These are phyloP conservation scores for Conoideocrella luteorostrata DNA, from an alignment of 2,329 filamentous ascomycete genomes.

Conservation along the genomic window DNA sequence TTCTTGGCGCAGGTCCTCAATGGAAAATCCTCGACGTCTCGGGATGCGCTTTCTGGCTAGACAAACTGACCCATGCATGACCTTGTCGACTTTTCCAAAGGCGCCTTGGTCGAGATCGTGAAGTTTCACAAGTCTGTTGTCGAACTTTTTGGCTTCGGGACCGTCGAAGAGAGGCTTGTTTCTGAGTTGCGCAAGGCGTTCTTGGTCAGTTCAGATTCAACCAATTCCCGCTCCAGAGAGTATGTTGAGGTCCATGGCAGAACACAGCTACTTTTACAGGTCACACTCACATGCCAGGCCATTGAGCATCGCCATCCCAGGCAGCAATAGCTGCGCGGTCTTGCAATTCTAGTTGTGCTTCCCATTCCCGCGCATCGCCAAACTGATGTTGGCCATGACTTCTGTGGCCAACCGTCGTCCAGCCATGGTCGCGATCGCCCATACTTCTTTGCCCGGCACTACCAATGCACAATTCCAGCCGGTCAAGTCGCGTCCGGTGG, in stretches of 20 bases:
- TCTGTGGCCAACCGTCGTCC: conserved; percentile 26
- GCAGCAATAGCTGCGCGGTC: conserved; percentile 24
- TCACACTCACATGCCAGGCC: conserved; percentile 26
- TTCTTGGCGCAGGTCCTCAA: conserved; percentile 38
- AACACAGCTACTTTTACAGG: too few relatives aligned
- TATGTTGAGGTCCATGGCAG: too few relatives aligned
- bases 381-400: conserved; percentile 14
- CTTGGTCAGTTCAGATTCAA: background rate
- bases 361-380: conserved; percentile 15
- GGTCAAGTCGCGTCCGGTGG: background rate
- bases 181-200: conserved; percentile 12
- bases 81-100: conserved; percentile 38
- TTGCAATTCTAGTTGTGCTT: conserved; percentile 22
- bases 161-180: conserved; percentile 23
- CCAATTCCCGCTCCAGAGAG: too few relatives aligned
- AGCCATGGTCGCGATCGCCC: conserved; percentile 24
- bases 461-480: background rate
- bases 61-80: conserved; percentile 33
- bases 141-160: conserved; percentile 27
- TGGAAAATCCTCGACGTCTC: conserved; percentile 27
- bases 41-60: conserved; percentile 39
- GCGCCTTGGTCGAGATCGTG: conserved; percentile 35
- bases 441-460: conserved; percentile 12
- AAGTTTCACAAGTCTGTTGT: conserved; percentile 23
- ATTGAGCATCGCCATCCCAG: conserved; percentile 26